Evolutionary conservation across 2,329 filamentous ascomycete species (phyloP).

Genomic region (Fusarium fracticaudum): DNA sequence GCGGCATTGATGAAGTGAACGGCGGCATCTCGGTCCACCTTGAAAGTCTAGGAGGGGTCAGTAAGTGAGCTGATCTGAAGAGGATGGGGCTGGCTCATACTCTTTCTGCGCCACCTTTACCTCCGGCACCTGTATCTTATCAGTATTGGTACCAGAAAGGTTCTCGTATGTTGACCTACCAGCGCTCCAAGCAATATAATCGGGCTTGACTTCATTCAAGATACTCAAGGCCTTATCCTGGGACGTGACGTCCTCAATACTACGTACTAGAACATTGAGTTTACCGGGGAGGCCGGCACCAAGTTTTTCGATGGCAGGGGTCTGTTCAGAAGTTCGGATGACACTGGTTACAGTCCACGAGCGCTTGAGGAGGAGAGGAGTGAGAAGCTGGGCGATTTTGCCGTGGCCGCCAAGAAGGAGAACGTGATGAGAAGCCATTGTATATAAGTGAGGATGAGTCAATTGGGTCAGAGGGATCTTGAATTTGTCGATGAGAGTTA

Average conservation of each 20-base stretch:
- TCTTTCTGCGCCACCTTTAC: slow-evolving; percentile 64
- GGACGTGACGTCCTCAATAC: slow-evolving; percentile 75
- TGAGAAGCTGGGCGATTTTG: slow-evolving; percentile 78
- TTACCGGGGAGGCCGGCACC: slow-evolving; percentile 68
- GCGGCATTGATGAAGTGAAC: slow-evolving; percentile 70
- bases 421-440: slow-evolving; percentile 60
- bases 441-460: background rate
- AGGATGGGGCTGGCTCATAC: slow-evolving; percentile 41
- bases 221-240: slow-evolving; percentile 70
- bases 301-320: slow-evolving; percentile 69
- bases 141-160: background rate
- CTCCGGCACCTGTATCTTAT: slow-evolving; percentile 60
- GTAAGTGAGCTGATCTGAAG: slow-evolving; percentile 1
- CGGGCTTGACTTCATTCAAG: slow-evolving; percentile 67
- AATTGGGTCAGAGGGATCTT: background rate
- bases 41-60: slow-evolving; percentile 57
- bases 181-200: slow-evolving; percentile 76
- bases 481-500: background rate
- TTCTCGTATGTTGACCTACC: slow-evolving; percentile 53
- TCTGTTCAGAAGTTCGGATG: slow-evolving; percentile 77
- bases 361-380: slow-evolving; percentile 77
- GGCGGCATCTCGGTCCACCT: slow-evolving; percentile 71
- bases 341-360: slow-evolving; percentile 82
- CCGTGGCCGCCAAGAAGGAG: slow-evolving; percentile 85
- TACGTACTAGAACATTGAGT: slow-evolving; percentile 74